Conservation (phyloP, 2,329 filamentous ascomycete genomes). For the Penicillium sp. region DNA sequence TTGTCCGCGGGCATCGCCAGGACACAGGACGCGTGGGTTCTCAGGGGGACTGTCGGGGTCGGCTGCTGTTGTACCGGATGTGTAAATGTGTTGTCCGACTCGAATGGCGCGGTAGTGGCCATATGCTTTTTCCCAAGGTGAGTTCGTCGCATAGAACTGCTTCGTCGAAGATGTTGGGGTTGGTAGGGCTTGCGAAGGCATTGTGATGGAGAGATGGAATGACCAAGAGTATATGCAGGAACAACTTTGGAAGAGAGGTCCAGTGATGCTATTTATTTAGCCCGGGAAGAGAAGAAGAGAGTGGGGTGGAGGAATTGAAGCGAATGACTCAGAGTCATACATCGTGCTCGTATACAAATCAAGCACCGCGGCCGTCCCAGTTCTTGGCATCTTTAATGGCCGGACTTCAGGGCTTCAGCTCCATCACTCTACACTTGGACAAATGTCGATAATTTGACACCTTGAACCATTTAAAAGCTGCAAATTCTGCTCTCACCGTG, state of each 20-base stretch:
- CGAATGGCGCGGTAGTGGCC: slow-evolving; percentile 44
- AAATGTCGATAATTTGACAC: no score
- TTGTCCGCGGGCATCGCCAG: slow-evolving; percentile 35
- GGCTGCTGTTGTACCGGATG: slow-evolving; percentile 42
- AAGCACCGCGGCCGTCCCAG: no score
- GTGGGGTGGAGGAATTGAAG: no score
- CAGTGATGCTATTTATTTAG: background rate
- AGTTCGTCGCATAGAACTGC: slow-evolving; percentile 33
- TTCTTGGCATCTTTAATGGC: no score
- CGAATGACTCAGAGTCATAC: no score
- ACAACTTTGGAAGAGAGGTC: background rate
- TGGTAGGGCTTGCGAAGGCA: background rate
- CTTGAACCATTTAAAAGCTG: no score
- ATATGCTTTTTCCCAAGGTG: slow-evolving; percentile 38
- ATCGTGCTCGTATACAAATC: no score
- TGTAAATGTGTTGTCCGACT: slow-evolving; percentile 36
- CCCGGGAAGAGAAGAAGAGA: no score
- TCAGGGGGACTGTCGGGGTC: slow-evolving; percentile 30
- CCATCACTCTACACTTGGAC: no score
- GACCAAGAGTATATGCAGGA: no score
- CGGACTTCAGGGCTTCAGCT: no score
- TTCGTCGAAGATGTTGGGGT: background rate
- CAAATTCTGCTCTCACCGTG: no score
- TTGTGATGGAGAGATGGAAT: background rate
- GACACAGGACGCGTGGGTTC: slow-evolving; percentile 32